phyloP scores from a whole-genome alignment of 2,329 filamentous ascomycete genomes.

The Aureobasidium sp. region DNA sequence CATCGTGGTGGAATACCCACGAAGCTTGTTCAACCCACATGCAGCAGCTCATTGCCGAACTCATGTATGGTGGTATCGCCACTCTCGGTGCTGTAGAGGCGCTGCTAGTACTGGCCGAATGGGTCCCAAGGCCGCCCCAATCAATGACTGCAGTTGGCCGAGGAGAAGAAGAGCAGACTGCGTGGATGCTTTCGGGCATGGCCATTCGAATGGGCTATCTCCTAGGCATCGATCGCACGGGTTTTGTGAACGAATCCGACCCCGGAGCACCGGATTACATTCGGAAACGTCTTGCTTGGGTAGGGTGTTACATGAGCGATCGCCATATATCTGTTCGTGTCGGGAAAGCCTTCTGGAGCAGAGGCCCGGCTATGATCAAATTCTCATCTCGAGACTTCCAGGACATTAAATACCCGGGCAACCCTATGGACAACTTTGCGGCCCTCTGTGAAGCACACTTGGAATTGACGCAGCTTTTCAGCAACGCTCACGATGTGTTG shows the following conservation, averaged over 20 bases:
- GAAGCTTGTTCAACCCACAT: constrained; percentile 27
- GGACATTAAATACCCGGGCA: constrained; percentile 21
- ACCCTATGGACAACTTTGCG: constrained; percentile 25
- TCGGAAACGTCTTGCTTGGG: constrained; percentile 27
- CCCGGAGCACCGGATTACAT: constrained; percentile 23
- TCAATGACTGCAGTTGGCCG: constrained; percentile 23
- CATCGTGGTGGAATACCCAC: constrained; percentile 27
- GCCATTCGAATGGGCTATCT: constrained; percentile 28
- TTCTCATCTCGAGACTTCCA: constrained; percentile 26
- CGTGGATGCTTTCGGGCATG: constrained; percentile 29
- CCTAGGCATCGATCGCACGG: constrained; percentile 27
- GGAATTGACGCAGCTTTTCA: constrained; percentile 28
- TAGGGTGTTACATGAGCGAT: constrained; percentile 28
- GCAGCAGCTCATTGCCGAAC: constrained; percentile 25
- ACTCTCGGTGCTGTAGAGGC: constrained; percentile 28
- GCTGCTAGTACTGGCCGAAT: constrained; percentile 27
- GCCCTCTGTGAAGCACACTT: constrained; percentile 28
- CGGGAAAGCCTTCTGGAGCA: constrained; percentile 28
- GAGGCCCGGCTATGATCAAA: constrained; percentile 27
- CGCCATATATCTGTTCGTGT: constrained; percentile 27
- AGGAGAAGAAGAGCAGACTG: constrained; percentile 28
- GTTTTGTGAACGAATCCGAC: constrained; percentile 25
- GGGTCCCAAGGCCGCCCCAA: constrained; percentile 25
- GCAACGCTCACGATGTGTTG: constrained; percentile 28
- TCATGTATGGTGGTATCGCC: constrained; percentile 26